Conservation (phyloP, 2,329 filamentous ascomycete species). For the Uncinocarpus reesii region DNA sequence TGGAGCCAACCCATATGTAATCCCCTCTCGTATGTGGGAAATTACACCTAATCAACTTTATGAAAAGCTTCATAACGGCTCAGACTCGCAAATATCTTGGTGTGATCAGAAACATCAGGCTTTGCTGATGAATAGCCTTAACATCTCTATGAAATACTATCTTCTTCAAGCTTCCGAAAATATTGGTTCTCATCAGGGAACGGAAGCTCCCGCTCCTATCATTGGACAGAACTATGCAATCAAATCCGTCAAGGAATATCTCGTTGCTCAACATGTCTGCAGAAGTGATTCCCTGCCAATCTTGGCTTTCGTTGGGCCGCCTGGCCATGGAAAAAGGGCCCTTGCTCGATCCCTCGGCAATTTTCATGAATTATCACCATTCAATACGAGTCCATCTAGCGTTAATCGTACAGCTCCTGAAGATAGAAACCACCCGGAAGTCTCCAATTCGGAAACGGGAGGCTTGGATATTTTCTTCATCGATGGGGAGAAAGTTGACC, state of each 20-base stretch:
- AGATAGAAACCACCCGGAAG: background rate
- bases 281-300: constrained; percentile 7
- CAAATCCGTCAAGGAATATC: constrained; percentile 3
- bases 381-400: background rate
- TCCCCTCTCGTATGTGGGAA: constrained; percentile 11
- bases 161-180: constrained; percentile 8
- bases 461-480: constrained; percentile 3
- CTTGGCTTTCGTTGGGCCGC: constrained; percentile 15
- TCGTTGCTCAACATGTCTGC: constrained; percentile 9
- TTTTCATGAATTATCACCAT: constrained; percentile 1
- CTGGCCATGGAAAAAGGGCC: constrained; percentile 15
- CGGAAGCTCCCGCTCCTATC: constrained; percentile 1
- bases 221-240: constrained; percentile 15
- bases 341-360: constrained; percentile 13
- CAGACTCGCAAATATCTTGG: background rate
- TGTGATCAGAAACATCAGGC: background rate
- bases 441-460: background rate
- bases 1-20: constrained; percentile 13
- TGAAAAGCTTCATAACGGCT: background rate
- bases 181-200: background rate
- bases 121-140: background rate
- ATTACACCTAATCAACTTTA: background rate
- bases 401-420: background rate
- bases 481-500: constrained; percentile 2
- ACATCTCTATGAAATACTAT: constrained; percentile 12